Conservation (phyloP, 768 basidiomycete species). For the Ephemerocybe angulata region DNA sequence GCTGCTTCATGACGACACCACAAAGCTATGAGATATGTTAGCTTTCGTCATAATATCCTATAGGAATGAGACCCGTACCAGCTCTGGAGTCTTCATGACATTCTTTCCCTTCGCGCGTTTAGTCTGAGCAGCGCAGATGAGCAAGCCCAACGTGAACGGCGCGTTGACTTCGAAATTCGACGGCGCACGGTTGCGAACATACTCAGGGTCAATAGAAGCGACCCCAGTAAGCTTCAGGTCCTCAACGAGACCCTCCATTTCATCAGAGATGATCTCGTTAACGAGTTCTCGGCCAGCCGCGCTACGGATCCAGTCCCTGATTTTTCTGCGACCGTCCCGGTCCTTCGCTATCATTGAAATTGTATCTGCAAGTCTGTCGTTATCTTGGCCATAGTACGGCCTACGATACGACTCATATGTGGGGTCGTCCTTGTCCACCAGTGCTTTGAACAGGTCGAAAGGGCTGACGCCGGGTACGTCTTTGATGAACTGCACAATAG, state of each 20-base stretch:
- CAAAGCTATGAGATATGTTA: background rate
- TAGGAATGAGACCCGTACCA: background rate
- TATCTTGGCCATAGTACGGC: too few species aligned
- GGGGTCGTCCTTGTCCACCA: too few species aligned
- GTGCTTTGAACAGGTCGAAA: too few species aligned
- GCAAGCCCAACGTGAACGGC: background rate
- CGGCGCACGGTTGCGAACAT: background rate
- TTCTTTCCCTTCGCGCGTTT: background rate
- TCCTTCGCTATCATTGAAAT: too few species aligned
- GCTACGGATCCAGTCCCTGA: too few species aligned
- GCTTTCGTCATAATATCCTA: background rate
- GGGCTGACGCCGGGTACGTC: too few species aligned
- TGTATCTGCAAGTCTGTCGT: too few species aligned
- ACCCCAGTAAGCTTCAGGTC: background rate
- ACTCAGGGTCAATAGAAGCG: background rate
- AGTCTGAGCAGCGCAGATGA: background rate
- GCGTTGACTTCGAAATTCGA: background rate
- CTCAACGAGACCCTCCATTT: background rate
- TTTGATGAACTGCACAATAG: too few species aligned
- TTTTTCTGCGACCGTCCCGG: too few species aligned
- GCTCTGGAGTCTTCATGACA: background rate
- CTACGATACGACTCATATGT: too few species aligned
- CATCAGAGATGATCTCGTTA: background rate
- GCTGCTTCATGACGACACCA: background rate
- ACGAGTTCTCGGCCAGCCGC: too few species aligned